A percentile compares a stretch with the other conserved stretches of the same genome.
phyloP scores from a whole-genome alignment of 306 rosid species.

The Vigna mungo region DNA sequence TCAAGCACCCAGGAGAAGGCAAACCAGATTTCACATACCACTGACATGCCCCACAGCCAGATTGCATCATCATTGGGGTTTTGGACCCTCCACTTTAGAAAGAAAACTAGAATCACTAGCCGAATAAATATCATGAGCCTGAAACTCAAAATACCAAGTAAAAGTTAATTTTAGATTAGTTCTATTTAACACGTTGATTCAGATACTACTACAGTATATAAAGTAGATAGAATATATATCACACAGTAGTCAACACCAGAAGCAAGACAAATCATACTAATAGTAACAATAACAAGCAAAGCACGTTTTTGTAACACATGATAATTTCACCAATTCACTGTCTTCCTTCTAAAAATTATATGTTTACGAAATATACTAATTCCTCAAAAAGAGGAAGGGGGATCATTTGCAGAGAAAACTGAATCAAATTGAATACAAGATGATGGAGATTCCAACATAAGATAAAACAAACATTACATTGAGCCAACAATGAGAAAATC shows the following conservation, averaged over 20 bases:
- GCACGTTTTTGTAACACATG: background rate
- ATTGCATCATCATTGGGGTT: conserved; percentile 76
- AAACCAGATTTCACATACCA: conserved; percentile 87
- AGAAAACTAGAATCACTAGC: conserved; percentile 63
- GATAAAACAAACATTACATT: background rate
- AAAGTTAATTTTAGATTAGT: conserved; percentile 6
- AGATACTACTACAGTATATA: background rate
- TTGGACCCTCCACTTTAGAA: conserved; percentile 65
- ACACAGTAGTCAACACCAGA: conserved; percentile 24
- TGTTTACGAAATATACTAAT: background rate
- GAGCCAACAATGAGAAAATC: background rate
- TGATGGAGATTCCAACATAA: background rate
- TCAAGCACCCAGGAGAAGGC: conserved; percentile 90
- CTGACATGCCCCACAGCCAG: conserved; percentile 89
- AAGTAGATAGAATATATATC: conserved; percentile 7
- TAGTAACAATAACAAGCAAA: background rate
- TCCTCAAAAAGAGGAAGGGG: background rate
- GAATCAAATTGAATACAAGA: conserved; percentile 14
- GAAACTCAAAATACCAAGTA: conserved; percentile 38
- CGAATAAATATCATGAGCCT: conserved; percentile 69
- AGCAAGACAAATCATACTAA: conserved; percentile 5
- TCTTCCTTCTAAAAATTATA: background rate
- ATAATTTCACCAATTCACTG: background rate
- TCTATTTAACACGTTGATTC: background rate
- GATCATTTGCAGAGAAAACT: conserved; percentile 1